Evolutionary conservation across 2,329 filamentous ascomycete genomes (phyloP).

Genomic region (Beauveria scarabaeidicola): DNA sequence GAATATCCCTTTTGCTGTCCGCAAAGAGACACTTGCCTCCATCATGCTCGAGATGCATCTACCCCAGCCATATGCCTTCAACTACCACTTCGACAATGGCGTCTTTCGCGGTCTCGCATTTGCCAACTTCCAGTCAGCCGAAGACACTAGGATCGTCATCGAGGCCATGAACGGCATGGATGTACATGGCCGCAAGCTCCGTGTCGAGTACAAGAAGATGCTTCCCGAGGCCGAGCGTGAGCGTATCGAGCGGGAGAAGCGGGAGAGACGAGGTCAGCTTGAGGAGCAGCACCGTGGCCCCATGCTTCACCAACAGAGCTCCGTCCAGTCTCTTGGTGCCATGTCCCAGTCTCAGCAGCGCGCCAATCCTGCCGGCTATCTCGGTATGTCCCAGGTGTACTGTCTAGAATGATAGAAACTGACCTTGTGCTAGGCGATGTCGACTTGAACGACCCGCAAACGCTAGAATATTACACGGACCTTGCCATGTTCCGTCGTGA

Average conservation of each 20-base stretch:
- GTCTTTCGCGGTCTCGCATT: constrained; percentile 95
- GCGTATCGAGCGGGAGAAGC: constrained; percentile 92
- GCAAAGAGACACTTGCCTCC: constrained; percentile 88
- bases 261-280: constrained; percentile 87
- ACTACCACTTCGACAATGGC: constrained; percentile 98
- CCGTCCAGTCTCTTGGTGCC: constrained; percentile 69
- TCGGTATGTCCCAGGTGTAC: constrained; percentile 31
- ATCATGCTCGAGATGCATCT: constrained; percentile 93
- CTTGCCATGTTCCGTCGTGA: constrained; percentile 84
- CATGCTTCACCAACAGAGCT: constrained; percentile 74
- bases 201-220: constrained; percentile 99
- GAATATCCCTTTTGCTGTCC: constrained; percentile 97
- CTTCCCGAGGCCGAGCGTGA: constrained; percentile 88
- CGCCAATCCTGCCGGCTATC: constrained; percentile 23
- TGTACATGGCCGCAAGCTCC: constrained; percentile 84
- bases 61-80: constrained; percentile 95
- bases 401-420: constrained; percentile 3
- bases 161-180: constrained; percentile 93
- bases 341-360: constrained; percentile 54
- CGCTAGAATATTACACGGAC: constrained; percentile 82
- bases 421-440: constrained; percentile 46
- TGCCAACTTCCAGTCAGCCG: constrained; percentile 93
- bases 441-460: constrained; percentile 85
- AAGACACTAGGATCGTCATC: constrained; percentile 89
- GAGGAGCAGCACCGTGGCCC: constrained; percentile 88